Conservation (phyloP, 805 yeast species). For the Wickerhamiella galacta region DNA sequence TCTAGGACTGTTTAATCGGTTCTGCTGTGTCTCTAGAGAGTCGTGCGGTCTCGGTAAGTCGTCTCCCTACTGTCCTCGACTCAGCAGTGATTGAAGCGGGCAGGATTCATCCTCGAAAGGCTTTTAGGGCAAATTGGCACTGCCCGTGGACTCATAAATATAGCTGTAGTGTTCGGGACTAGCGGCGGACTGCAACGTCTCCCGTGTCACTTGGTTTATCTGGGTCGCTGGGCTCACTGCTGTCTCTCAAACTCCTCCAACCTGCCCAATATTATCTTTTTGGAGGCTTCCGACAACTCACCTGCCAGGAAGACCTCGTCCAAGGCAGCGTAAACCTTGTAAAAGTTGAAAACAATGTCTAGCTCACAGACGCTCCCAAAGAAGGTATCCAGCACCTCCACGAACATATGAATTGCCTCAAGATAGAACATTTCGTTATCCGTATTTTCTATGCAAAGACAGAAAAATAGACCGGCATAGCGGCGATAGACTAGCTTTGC, state of each 20-base stretch:
- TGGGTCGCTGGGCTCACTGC: too few relatives aligned
- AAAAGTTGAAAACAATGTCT: slow-evolving; percentile 83
- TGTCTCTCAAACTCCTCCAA: slow-evolving; percentile 46
- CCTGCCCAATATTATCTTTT: slow-evolving; percentile 45
- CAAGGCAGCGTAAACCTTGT: slow-evolving; percentile 61
- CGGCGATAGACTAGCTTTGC: slow-evolving; percentile 65
- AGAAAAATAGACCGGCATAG: slow-evolving; percentile 82
- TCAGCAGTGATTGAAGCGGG: too few relatives aligned
- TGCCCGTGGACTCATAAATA: too few relatives aligned
- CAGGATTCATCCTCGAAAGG: too few relatives aligned
- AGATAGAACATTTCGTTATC: slow-evolving; percentile 75
- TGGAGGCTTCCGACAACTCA: slow-evolving; percentile 75
- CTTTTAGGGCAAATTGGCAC: too few relatives aligned
- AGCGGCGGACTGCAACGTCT: too few relatives aligned
- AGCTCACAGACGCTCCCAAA: slow-evolving; percentile 87
- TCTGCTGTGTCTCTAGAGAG: too few relatives aligned
- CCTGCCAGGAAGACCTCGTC: slow-evolving; percentile 87
- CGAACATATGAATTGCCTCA: slow-evolving; percentile 74
- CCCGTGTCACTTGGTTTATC: too few relatives aligned
- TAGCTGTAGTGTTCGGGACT: too few relatives aligned
- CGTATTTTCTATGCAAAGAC: slow-evolving; percentile 59
- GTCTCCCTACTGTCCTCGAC: too few relatives aligned
- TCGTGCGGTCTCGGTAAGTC: too few relatives aligned
- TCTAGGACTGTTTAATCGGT: too few relatives aligned
- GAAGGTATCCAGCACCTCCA: slow-evolving; percentile 71